phyloP scores from a whole-genome alignment of 805 yeast species.

The Jamesozyma spencerorum region DNA sequence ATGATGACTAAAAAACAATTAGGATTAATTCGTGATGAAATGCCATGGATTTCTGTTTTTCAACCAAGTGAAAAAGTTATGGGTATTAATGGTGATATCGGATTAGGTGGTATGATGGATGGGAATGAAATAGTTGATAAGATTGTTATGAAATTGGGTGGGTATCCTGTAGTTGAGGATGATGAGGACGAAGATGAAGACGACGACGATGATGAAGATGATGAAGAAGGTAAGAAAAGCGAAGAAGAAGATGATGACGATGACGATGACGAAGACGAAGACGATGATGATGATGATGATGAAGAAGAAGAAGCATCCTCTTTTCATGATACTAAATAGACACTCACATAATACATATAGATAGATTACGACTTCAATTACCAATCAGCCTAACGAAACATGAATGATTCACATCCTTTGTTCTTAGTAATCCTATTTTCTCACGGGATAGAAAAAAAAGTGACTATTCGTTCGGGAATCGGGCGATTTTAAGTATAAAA shows the following conservation, averaged over 20 bases:
- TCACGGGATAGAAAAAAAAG: too few species aligned
- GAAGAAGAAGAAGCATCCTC: slow-evolving; percentile 18
- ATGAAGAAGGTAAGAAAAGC: slow-evolving; percentile 19
- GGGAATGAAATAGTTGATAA: slow-evolving; percentile 88
- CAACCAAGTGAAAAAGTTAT: slow-evolving; percentile 90
- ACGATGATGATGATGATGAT: slow-evolving; percentile 35
- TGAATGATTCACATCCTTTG: too few species aligned
- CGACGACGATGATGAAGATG: slow-evolving; percentile 26
- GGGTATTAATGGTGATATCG: slow-evolving; percentile 90
- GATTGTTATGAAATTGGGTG: slow-evolving; percentile 60
- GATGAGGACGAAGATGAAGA: slow-evolving; percentile 35
- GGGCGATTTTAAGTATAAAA: too few species aligned
- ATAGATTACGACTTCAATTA: too few species aligned
- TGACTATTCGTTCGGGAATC: too few species aligned
- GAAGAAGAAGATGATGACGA: slow-evolving; percentile 32
- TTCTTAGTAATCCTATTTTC: too few species aligned
- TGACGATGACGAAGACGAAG: slow-evolving; percentile 44
- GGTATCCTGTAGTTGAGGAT: slow-evolving; percentile 45
- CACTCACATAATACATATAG: too few species aligned
- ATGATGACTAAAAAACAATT: slow-evolving; percentile 80
- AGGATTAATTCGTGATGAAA: slow-evolving; percentile 66
- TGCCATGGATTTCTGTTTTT: slow-evolving; percentile 87
- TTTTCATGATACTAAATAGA: too few species aligned
- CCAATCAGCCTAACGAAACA: too few species aligned
- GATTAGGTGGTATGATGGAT: slow-evolving; percentile 98